phyloP scores from a whole-genome alignment of 495 filamentous ascomycete genomes.

The Clavariopsis aquatica region DNA sequence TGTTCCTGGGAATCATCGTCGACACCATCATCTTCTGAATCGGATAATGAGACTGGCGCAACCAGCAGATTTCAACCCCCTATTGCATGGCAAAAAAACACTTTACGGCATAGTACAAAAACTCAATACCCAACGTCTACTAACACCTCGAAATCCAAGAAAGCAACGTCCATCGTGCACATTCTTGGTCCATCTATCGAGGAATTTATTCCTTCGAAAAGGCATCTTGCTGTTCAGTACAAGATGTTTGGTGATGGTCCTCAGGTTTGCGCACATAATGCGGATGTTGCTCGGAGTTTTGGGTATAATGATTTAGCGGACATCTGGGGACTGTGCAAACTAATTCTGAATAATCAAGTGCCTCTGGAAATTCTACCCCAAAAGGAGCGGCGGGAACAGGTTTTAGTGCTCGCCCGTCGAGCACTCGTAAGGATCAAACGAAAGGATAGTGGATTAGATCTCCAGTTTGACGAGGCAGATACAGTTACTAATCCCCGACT shows the following conservation, averaged over 20 bases:
- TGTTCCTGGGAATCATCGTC: slow-evolving; percentile 63
- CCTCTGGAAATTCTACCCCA: slow-evolving; percentile 64
- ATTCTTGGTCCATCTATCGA: slow-evolving; percentile 60
- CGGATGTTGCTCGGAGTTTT: slow-evolving; percentile 69
- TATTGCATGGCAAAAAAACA: slow-evolving; percentile 56
- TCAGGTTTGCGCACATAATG: slow-evolving; percentile 81
- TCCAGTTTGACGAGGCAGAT: slow-evolving; percentile 47
- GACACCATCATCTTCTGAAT: slow-evolving; percentile 57
- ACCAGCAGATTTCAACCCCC: slow-evolving; percentile 54
- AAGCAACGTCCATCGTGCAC: slow-evolving; percentile 60
- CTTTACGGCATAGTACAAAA: slow-evolving; percentile 49
- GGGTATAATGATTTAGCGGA: slow-evolving; percentile 74
- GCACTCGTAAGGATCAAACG: slow-evolving; percentile 44
- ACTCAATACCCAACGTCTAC: slow-evolving; percentile 54
- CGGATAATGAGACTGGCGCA: slow-evolving; percentile 61
- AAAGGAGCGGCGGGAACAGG: slow-evolving; percentile 52
- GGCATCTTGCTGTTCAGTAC: slow-evolving; percentile 73
- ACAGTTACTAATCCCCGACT: slow-evolving; percentile 37
- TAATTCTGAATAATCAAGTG: slow-evolving; percentile 75
- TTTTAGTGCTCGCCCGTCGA: slow-evolving; percentile 61
- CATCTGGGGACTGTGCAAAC: slow-evolving; percentile 77
- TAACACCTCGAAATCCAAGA: slow-evolving; percentile 42
- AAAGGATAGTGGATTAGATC: slow-evolving; percentile 54
- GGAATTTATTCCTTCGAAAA: slow-evolving; percentile 72
- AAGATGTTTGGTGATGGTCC: slow-evolving; percentile 78